Base-by-base conservation (phyloP, 139 green algal genomes). In the Coccomyxa sp. region DNA sequence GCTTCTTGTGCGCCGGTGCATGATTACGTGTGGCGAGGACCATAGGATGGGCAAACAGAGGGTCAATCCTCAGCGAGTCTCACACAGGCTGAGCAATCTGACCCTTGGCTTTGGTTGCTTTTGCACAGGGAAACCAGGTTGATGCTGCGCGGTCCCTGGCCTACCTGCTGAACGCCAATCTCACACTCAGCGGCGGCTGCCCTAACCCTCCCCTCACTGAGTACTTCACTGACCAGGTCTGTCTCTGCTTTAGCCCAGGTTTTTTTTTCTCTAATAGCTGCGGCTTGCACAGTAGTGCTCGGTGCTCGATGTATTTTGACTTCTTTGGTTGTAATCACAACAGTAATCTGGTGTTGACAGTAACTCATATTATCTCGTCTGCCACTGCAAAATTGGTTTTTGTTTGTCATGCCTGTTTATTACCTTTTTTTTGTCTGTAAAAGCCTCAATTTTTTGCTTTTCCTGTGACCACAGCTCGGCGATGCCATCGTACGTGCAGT, bases 151-250 rank as follows among this genome's bases (percentile, higher is more conserved):
- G 71, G 31, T 18, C 23, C 27, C 71, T 77, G 71, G 71, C 27
- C 1, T 77, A 77, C 71, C 25, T 77, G 23, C 27, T 77, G 14
- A 77, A 77, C 71, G 27, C 25, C 71, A 77, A 77, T n/a, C 71
- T 77, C 27, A 77, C 71, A 31, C 16, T 77, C n/a, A 38, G 71
- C 71, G 71, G 71, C 71, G 71, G 71, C 71, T 77, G 71, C 71
- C 71, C 71, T 15, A 18, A 51, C 27, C 71, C 71, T 25, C 71
- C 71, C 27, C 71, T 51, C 14, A 38, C 23, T 32, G 71, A 25
- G 18, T 25, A 25, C 63, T 25, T 71, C 21, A 25, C 63, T 25
- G 18, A 71, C 18, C 18, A 71, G 63, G 63, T 71, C 18, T 71
- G 21, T 11, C 63, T 71, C 9, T 25, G 21, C 18, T 71, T 71